These are phyloP conservation scores for Bidens hawaiensis DNA, from an alignment of 140 eudicot species.

Conservation along the genomic window DNA sequence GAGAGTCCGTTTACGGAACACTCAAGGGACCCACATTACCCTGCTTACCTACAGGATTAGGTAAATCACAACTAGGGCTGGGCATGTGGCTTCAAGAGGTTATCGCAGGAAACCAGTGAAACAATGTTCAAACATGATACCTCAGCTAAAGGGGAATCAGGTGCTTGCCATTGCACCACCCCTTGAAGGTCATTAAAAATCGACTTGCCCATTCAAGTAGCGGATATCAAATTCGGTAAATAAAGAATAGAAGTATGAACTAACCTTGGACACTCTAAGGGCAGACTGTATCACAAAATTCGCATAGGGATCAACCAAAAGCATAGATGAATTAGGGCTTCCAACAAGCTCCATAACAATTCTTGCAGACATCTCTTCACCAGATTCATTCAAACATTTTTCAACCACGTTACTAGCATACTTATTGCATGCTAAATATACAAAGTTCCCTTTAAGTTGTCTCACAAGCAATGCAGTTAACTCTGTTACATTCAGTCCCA, in stretches of 20 bases:
- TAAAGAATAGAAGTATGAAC: not conserved
- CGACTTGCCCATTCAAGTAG: too few relatives aligned
- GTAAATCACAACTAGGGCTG: too few relatives aligned
- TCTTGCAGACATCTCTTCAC: slow-evolving; percentile 32
- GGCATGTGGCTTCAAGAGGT: too few relatives aligned
- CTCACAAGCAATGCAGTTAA: slow-evolving; percentile 42
- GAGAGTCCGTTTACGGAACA: too few relatives aligned
- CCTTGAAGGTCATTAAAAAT: not conserved
- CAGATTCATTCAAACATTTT: slow-evolving; percentile 44
- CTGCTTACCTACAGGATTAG: too few relatives aligned
- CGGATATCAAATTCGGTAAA: too few relatives aligned
- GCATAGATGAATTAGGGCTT: slow-evolving; percentile 44
- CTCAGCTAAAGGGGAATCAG: too few relatives aligned
- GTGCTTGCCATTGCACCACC: not conserved
- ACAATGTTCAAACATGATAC: too few relatives aligned
- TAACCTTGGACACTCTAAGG: slow-evolving; percentile 47
- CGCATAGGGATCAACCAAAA: slow-evolving; percentile 62
- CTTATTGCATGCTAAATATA: slow-evolving; percentile 58
- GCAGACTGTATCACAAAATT: slow-evolving; percentile 77
- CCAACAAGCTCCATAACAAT: slow-evolving; percentile 47
- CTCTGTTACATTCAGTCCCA: slow-evolving; percentile 43
- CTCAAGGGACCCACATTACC: too few relatives aligned
- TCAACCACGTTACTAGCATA: slow-evolving; percentile 77
- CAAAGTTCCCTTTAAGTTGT: slow-evolving; percentile 43
- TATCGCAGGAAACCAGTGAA: too few relatives aligned